Evolutionary conservation across 225 moss, liverwort and hornwort genomes (phyloP), one percentile per base, ranked within the genome.

Genomic region (Pleurozium schreberi): DNA sequence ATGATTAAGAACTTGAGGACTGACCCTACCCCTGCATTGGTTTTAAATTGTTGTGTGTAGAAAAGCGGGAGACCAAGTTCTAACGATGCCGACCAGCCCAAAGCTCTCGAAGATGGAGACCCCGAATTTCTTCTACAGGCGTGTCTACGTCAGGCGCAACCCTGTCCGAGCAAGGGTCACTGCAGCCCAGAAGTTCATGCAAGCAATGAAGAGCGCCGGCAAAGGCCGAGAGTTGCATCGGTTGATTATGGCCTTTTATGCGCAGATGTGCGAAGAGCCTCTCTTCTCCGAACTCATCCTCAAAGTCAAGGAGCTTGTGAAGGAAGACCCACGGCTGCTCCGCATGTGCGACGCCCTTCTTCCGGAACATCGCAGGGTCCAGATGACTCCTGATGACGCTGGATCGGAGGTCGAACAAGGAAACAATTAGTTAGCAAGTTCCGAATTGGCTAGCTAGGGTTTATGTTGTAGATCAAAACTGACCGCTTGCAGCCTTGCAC

Each of bases 341-440:
- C 2, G 14, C 76, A 52, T 14, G 36, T 76, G 0, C 14, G 36
- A 53, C 53, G 14, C 14, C 36, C 3, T 52, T 36, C 53, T 76
- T 76, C 53, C 14, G 1, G 3, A 9, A 14, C 5, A 14, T 2
- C 1, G 5, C 5, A 34, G 6, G 12, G 50, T 49, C 50, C 3
- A 3, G 22, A 8, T 52, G 34, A n/a, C n/a, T n/a, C 75, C 13
- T 75, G 50, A 12, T 21, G 63, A 69, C 4, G 23, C 25, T 19
- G 18, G 30, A 63, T 30, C 49, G 22, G 36, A 22, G 6, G 22
- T 12, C n/a, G 12, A 68, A 7, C 40, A 8, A 69, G 12, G 1
- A 13, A 25, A 42, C 23, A 42, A 25, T 34, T 65, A 8, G 9
- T 65, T 15, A 55, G 26, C 57, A 57, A 26, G n/a, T 55, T 78